Base-by-base conservation (phyloP, 495 filamentous ascomycete species). In the Tuber calosporum region DNA sequence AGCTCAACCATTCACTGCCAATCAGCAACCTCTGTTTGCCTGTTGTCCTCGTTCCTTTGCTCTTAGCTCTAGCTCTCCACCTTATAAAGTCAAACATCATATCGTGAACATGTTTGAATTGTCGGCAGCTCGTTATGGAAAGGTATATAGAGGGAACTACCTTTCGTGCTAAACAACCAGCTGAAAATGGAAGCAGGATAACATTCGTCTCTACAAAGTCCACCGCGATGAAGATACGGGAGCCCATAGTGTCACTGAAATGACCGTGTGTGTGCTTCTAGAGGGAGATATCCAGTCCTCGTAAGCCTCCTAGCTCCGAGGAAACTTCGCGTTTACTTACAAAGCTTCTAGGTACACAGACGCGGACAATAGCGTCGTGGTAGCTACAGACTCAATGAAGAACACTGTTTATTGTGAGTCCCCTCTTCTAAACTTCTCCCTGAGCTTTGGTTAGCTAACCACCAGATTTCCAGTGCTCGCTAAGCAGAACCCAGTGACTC, bases 341-440 rank as follows among this genome's bases (percentile, higher is more conserved):
- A 71, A 45, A 72, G 40, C 4, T 26, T 42, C 43, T 66, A 94
- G 91, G 70, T 97, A 97, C 86, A 99, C 93, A 73, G 83, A 88
- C 81, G 94, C 93, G 79, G 95, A 99, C 84, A 99, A 99, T 86
- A 92, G 90, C 82, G 92, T 96, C 71, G 87, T 99, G 37, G 95
- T 99, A 58, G 93, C 95, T 69, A 99, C 95, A 53, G 95, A 99
- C 84, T 94, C 93, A 15, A 94, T 97, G 86, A 99, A 99, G 85
- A 97, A 99, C 85, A 97, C 94, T 76, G 89, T 93, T 85, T 97
- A 94, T 84, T 93, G 97, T 87, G 86, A 86, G 80, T 67, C 34
- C 34, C 58, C 66, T 70, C 4, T 38, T 34, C 68, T 8, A 30
- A 69, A 1, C 37, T 30, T 22, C 17, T 19, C 37, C 45, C 42